These are phyloP conservation scores for Talaromyces sp. DNA, from an alignment of 2,329 filamentous ascomycete genomes.

Conservation along the genomic window DNA sequence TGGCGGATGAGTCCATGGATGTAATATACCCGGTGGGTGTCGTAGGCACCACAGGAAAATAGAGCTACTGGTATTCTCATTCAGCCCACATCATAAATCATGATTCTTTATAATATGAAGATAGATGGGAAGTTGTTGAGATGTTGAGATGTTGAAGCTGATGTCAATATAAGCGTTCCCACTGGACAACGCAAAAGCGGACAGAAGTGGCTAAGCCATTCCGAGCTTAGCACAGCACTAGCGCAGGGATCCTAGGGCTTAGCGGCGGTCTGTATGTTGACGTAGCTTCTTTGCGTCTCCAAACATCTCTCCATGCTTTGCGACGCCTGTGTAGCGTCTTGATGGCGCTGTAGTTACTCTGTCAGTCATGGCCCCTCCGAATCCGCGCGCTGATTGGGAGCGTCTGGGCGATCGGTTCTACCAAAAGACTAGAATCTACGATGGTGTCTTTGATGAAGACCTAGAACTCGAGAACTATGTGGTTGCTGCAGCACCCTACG, in stretches of 20 bases:
- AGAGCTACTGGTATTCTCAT: no score
- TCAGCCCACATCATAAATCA: neutral
- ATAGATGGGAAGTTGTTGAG: neutral
- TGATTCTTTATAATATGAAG: neutral
- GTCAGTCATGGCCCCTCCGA: constrained; percentile 42
- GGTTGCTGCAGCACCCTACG: constrained; percentile 86
- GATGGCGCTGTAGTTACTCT: constrained; percentile 7
- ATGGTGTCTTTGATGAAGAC: constrained; percentile 86
- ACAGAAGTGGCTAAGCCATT: neutral
- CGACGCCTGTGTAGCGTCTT: constrained; percentile 4
- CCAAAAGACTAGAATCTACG: constrained; percentile 90
- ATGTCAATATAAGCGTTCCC: constrained; percentile 15
- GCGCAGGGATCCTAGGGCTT: constrained; percentile 8
- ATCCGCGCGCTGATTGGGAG: constrained; percentile 88
- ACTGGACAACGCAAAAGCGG: neutral
- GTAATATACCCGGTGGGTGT: constrained; percentile 13
- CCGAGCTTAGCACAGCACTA: neutral
- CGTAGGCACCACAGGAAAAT: neutral
- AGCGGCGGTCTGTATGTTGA: constrained; percentile 14
- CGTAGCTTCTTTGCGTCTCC: neutral
- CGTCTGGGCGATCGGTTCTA: constrained; percentile 91
- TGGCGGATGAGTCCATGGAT: constrained; percentile 59
- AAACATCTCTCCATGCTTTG: neutral
- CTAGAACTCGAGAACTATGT: constrained; percentile 93
- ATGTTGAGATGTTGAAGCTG: constrained; percentile 6